phyloP scores from a whole-genome alignment of 2,329 filamentous ascomycete genomes.

The Sporothrix euskadiensis region DNA sequence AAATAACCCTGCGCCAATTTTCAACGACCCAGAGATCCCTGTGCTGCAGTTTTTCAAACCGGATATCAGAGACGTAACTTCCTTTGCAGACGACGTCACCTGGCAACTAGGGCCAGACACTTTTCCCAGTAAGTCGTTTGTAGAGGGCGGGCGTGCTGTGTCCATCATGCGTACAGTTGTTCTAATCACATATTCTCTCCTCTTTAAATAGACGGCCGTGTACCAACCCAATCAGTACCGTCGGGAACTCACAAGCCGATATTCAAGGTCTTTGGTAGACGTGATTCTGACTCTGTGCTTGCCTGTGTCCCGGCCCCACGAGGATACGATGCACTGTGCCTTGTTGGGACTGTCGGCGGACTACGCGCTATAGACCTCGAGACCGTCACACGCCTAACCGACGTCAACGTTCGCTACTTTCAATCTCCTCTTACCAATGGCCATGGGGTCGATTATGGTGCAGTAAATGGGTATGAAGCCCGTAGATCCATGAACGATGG shows the following conservation, averaged over 20 bases:
- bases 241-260: not conserved
- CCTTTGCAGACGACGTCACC: slow-evolving; percentile 29
- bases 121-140: not conserved
- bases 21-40: slow-evolving; percentile 28
- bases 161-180: not conserved
- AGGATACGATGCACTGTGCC: slow-evolving; percentile 45
- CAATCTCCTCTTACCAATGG: not conserved
- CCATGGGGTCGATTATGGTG: no score
- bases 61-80: slow-evolving; percentile 34
- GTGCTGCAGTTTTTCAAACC: slow-evolving; percentile 22
- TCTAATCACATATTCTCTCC: not conserved
- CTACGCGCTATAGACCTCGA: slow-evolving; percentile 39
- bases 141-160: not conserved
- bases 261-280: not conserved
- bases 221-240: not conserved
- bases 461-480: no score
- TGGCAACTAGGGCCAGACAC: slow-evolving; percentile 13
- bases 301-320: slow-evolving; percentile 47
- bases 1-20: slow-evolving; percentile 28
- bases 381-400: not conserved
- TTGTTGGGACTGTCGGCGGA: slow-evolving; percentile 53
- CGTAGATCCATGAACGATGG: not conserved
- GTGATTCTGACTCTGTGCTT: slow-evolving; percentile 38
- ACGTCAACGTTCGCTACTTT: not conserved
- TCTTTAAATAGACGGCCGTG: not conserved